Evolutionary conservation across 805 yeast species (phyloP), one percentile per base, ranked within the genome.

Genomic region (Yarrowia alimentaria): DNA sequence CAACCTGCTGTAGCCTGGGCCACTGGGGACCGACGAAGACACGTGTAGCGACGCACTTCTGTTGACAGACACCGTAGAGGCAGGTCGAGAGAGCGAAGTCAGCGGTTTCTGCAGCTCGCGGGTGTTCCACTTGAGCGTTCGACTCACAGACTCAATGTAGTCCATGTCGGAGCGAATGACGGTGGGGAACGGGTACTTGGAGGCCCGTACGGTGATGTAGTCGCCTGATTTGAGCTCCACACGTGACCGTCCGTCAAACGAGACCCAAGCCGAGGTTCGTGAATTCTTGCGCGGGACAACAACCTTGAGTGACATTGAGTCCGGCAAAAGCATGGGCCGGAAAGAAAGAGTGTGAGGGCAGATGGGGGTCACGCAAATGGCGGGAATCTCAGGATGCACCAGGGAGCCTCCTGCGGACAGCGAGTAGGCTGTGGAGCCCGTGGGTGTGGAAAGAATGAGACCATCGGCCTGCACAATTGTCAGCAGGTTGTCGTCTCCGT

Each of bases 391-490:
- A 0, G 98, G 97, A 60, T 90, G 96, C 4, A 91, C 95, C 43
- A 91, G 74, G 0, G 96, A 83, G 1, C 98, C 98, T 11, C 97
- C 97, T 0, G 98, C 97, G 34, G 95, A 83, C 43, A 91, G 71
- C 1, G 96, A 89, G 65, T 91, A 91, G 0, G 98, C 98, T 0
- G 98, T 91, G 1, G 96, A 88, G 0, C 97, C 97, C 0, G 97
- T 89, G 3, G 97, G 97, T 0, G 97, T 89, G 0, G 96, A 94
- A 25, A 90, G 75, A 52, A 91, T 90, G 13, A 90, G 70, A 0
- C 97, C 97, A 67, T 90, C 97, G 1, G 96, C 96, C 65, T 88
- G 96, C 1, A 94, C 93, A 18, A 86, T 83, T 0, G 98, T 90
- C 52, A 90, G 70, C 24, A 89, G 69, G 9, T 86, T 79, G 19